These are phyloP conservation scores for Penicillium sp. DNA, from an alignment of 2,329 filamentous ascomycete genomes.

Conservation along the genomic window DNA sequence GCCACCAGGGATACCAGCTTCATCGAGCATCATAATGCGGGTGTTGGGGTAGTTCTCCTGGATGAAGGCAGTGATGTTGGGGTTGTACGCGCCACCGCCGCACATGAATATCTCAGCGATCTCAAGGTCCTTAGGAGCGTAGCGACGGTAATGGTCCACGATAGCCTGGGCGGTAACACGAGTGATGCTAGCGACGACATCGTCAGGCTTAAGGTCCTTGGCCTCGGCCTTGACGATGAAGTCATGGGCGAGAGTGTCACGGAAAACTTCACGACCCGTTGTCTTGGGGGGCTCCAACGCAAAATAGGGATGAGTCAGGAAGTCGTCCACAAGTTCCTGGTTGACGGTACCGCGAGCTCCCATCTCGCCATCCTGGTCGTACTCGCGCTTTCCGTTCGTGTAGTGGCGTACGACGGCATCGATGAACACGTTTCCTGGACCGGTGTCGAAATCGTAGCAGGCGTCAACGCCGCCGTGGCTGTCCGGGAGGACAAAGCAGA, in stretches of 20 bases:
- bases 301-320: conserved; percentile 53
- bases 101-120: conserved; percentile 61
- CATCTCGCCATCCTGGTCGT: conserved; percentile 54
- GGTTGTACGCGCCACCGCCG: conserved; percentile 57
- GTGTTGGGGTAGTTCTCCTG: conserved; percentile 49
- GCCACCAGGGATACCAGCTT: conserved; percentile 55
- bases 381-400: conserved; percentile 50
- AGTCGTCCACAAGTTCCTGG: conserved; percentile 53
- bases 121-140: conserved; percentile 46
- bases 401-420: conserved; percentile 57
- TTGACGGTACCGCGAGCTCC: conserved; percentile 50
- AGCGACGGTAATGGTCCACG: conserved; percentile 40
- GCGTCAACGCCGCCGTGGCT: conserved; percentile 28
- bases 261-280: conserved; percentile 59
- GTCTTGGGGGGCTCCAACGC: conserved; percentile 53
- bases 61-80: conserved; percentile 56
- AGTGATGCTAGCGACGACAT: conserved; percentile 58
- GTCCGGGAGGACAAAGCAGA: conserved; percentile 47
- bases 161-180: conserved; percentile 60
- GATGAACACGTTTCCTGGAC: conserved; percentile 56
- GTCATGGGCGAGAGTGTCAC: conserved; percentile 54
- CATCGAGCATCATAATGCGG: conserved; percentile 55
- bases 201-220: conserved; percentile 48
- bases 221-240: conserved; percentile 49
- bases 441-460: conserved; percentile 55